Conservation (phyloP, 768 basidiomycete species). For the Suillus decipiens region DNA sequence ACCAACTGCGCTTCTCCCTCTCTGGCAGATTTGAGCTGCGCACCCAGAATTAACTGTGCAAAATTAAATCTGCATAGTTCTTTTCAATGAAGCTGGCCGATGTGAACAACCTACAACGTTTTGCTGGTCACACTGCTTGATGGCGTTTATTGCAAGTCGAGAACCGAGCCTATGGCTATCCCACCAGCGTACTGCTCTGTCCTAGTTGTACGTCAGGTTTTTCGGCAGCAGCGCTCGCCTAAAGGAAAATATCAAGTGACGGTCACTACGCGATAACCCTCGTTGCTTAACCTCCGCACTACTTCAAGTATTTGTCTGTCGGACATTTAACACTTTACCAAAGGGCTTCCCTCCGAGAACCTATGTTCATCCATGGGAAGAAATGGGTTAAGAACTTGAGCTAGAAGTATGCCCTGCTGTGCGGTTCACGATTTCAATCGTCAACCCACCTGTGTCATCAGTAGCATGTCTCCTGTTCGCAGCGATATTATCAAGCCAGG, state of each 20-base stretch:
- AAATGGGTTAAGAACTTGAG: conserved; percentile 62
- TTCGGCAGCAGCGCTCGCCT: conserved; percentile 61
- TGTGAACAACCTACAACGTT: not conserved
- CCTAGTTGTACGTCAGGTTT: conserved; percentile 54
- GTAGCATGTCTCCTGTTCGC: conserved; percentile 63
- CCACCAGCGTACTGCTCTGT: conserved; percentile 75
- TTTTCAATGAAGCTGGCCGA: not conserved
- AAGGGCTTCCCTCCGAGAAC: conserved; percentile 72
- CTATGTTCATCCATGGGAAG: conserved; percentile 77
- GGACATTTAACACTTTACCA: conserved; percentile 42
- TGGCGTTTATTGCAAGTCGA: too few species aligned
- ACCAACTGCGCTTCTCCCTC: not conserved
- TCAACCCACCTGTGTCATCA: conserved; percentile 74
- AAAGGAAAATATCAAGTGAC: conserved; percentile 61
- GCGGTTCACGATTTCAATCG: conserved; percentile 75
- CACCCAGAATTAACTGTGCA: not conserved
- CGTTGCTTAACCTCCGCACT: conserved; percentile 57
- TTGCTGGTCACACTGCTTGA: too few species aligned
- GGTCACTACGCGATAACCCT: conserved; percentile 80
- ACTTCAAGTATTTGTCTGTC: conserved; percentile 69
- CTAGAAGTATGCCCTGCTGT: conserved; percentile 79
- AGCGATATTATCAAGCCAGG: conserved; percentile 68
- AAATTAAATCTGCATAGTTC: not conserved
- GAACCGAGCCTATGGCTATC: conserved; percentile 53
- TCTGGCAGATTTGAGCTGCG: not conserved